Percentiles rank a stretch among this genome's conserved stretches.
Evolutionary conservation across 2,329 filamentous ascomycete genomes (phyloP).

Genomic region (Botryotinia calthae): DNA sequence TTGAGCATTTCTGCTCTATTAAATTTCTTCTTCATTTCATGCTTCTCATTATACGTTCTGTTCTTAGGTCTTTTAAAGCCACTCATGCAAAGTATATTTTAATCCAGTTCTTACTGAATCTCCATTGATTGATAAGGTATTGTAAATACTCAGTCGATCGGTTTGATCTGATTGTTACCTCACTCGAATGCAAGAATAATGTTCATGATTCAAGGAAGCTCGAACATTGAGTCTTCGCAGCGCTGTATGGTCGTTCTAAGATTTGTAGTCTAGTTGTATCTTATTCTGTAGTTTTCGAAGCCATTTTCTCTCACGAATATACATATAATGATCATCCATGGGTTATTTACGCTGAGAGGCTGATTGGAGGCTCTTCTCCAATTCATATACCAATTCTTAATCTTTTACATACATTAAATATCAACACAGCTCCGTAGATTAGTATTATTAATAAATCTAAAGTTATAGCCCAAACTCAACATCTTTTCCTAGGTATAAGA

Average conservation of each 20-base stretch:
- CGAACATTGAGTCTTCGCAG: not conserved
- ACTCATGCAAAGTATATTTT: not conserved
- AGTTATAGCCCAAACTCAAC: not conserved
- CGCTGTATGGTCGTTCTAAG: not conserved
- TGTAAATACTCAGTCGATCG: not conserved
- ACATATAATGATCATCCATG: not conserved
- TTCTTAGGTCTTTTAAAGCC: not conserved
- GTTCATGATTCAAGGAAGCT: not conserved
- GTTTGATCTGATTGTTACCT: not conserved
- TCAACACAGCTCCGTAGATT: not conserved
- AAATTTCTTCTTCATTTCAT: not conserved
- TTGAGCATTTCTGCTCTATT: not conserved
- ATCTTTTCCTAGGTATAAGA: not conserved
- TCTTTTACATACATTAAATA: not conserved
- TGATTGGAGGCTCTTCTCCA: not conserved
- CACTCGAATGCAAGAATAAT: not conserved
- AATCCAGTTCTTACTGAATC: not conserved
- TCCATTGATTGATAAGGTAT: not conserved
- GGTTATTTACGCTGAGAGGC: not conserved
- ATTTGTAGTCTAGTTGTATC: not conserved
- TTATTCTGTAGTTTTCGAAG: not conserved
- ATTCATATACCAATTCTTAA: not conserved
- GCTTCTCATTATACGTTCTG: not conserved
- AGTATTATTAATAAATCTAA: not conserved
- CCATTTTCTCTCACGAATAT: rapidly evolving